phyloP scores from a whole-genome alignment of 768 basidiomycete genomes.

The Suillus weaverae region DNA sequence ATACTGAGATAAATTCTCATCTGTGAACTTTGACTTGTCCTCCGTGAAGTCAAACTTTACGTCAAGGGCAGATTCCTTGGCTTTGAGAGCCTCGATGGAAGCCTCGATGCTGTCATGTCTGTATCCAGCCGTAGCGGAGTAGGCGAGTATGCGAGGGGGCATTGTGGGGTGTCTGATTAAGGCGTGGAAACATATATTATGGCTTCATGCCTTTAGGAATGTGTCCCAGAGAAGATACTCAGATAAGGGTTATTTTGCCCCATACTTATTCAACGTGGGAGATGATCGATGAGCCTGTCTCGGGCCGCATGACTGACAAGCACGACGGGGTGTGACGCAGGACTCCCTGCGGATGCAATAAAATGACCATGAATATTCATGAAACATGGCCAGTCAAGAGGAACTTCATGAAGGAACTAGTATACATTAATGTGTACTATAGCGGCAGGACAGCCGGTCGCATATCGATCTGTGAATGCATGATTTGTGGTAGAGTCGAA shows the following conservation, averaged over 20 bases:
- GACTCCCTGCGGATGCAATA: not conserved
- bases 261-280: not conserved
- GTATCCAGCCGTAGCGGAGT: slow-evolving; percentile 60
- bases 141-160: slow-evolving; percentile 51
- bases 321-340: not conserved
- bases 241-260: not conserved
- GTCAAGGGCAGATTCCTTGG: slow-evolving; percentile 44
- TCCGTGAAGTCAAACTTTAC: slow-evolving; percentile 66
- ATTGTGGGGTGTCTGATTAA: slow-evolving; percentile 12
- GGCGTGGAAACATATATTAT: not conserved
- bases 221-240: not conserved
- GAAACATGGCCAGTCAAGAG: not conserved
- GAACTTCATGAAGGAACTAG: not conserved
- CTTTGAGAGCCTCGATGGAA: slow-evolving; percentile 56
- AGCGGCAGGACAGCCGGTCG: not conserved
- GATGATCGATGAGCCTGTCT: not conserved
- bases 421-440: not conserved
- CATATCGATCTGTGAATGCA: not conserved
- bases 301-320: not conserved
- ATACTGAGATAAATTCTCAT: slow-evolving; percentile 51
- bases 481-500: not conserved
- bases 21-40: slow-evolving; percentile 55
- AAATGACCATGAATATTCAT: not conserved
- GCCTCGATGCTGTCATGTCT: slow-evolving; percentile 78
- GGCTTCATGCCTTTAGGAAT: not conserved